Evolutionary conservation across 148 eudicot genomes (phyloP).

Genomic region (Rhododendron simsii): DNA sequence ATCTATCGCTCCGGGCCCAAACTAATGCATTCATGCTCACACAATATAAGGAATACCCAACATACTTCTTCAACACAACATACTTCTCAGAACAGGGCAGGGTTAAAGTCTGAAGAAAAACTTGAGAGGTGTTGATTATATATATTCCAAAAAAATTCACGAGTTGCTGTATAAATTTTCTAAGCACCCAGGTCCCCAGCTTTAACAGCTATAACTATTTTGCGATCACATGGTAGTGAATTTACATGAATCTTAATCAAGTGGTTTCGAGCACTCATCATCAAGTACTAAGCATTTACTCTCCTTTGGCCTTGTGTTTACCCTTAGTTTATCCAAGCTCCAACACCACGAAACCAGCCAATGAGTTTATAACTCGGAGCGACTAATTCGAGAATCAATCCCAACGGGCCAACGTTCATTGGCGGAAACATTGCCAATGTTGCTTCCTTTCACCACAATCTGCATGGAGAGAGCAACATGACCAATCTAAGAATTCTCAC

Average conservation of each 20-base stretch:
- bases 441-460: conserved; percentile 7
- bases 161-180: not conserved
- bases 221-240: not conserved
- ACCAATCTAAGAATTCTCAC: not conserved
- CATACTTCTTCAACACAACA: not conserved
- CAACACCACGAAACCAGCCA: not conserved
- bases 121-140: not conserved
- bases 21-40: not conserved
- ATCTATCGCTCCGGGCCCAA: not conserved
- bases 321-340: not conserved
- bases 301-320: not conserved
- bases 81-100: not conserved
- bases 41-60: not conserved
- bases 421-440: not conserved
- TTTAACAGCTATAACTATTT: not conserved
- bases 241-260: not conserved
- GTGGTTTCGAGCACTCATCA: not conserved
- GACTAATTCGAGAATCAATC: not conserved
- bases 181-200: not conserved
- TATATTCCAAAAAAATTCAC: not conserved
- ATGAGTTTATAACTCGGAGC: not conserved
- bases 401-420: not conserved
- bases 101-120: not conserved
- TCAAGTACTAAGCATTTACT: not conserved
- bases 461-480: conserved; percentile 6